phyloP scores from a whole-genome alignment of 2,329 filamentous ascomycete genomes.

The Exophiala mesophila region DNA sequence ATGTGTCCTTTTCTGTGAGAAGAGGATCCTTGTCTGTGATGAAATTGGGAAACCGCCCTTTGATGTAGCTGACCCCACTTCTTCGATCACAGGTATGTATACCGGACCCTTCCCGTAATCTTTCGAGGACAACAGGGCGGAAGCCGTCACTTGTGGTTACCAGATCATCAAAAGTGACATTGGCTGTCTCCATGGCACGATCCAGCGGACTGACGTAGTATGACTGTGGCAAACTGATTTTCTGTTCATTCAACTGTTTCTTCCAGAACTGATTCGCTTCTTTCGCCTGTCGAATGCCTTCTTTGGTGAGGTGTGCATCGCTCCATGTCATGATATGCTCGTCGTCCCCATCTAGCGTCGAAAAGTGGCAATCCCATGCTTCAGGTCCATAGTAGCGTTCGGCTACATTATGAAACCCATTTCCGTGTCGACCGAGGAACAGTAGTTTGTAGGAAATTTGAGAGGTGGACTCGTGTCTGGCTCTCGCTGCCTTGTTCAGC shows the following conservation, averaged over 20 bases:
- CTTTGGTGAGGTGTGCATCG: conserved; percentile 53
- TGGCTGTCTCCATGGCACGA: conserved; percentile 53
- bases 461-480: conserved; percentile 3
- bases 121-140: conserved; percentile 54
- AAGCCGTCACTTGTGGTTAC: conserved; percentile 26
- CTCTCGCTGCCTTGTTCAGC: conserved; percentile 38
- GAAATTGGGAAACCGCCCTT: conserved; percentile 35
- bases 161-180: conserved; percentile 45
- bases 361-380: conserved; percentile 60
- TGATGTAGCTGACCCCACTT: conserved; percentile 45
- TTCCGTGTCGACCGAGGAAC: conserved; percentile 57
- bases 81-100: conserved; percentile 60
- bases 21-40: conserved; percentile 50
- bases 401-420: conserved; percentile 59
- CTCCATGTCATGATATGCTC: conserved; percentile 52
- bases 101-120: conserved; percentile 56
- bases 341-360: conserved; percentile 47
- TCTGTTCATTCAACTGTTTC: conserved; percentile 41
- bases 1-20: conserved; percentile 51
- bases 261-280: conserved; percentile 47
- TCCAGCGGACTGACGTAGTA: conserved; percentile 57
- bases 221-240: conserved; percentile 49
- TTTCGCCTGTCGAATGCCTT: conserved; percentile 50
- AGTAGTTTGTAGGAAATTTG: conserved; percentile 50
- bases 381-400: conserved; percentile 54